Conservation (phyloP, 345 rosid genomes). For the Sisymbrium irio region DNA sequence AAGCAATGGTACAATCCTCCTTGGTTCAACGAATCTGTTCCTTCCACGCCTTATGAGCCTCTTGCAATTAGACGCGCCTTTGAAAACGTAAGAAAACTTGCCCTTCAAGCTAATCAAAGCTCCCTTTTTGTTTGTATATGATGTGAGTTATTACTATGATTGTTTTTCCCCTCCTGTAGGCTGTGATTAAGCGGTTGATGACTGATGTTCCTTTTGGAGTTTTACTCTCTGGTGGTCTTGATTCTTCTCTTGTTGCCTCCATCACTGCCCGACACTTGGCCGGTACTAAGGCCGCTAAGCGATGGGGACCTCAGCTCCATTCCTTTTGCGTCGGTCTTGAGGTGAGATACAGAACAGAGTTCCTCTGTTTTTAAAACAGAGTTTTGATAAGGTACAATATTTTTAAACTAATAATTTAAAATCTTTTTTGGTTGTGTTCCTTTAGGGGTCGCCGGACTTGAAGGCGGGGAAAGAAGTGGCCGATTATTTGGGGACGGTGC, state of each 20-base stretch:
- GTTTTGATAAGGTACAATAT: not conserved
- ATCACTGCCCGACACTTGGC: slow-evolving; percentile 80
- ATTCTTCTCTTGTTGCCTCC: slow-evolving; percentile 88
- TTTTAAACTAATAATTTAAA: not conserved
- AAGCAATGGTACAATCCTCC: slow-evolving; percentile 88
- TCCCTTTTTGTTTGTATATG: not conserved
- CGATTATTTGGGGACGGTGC: slow-evolving; percentile 79
- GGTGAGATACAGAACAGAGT: slow-evolving; percentile 43
- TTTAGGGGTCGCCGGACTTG: slow-evolving; percentile 82
- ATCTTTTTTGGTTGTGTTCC: not conserved
- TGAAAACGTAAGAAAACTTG: slow-evolving; percentile 53
- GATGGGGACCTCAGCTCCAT: slow-evolving; percentile 88
- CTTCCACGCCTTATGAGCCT: slow-evolving; percentile 74
- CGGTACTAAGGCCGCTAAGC: slow-evolving; percentile 65
- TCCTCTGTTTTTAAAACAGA: slow-evolving; percentile 7
- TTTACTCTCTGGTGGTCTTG: slow-evolving; percentile 89
- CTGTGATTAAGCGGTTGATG: slow-evolving; percentile 91
- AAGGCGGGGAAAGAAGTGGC: slow-evolving; percentile 89
- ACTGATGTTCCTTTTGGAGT: slow-evolving; percentile 95
- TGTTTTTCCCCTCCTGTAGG: slow-evolving; percentile 40
- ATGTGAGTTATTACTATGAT: not conserved
- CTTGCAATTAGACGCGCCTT: slow-evolving; percentile 65
- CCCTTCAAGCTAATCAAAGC: not conserved
- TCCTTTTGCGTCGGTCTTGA: slow-evolving; percentile 88
- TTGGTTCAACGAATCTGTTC: slow-evolving; percentile 71